Evolutionary conservation across 495 filamentous ascomycete species (phyloP).

Genomic region (Penicillium steckii): DNA sequence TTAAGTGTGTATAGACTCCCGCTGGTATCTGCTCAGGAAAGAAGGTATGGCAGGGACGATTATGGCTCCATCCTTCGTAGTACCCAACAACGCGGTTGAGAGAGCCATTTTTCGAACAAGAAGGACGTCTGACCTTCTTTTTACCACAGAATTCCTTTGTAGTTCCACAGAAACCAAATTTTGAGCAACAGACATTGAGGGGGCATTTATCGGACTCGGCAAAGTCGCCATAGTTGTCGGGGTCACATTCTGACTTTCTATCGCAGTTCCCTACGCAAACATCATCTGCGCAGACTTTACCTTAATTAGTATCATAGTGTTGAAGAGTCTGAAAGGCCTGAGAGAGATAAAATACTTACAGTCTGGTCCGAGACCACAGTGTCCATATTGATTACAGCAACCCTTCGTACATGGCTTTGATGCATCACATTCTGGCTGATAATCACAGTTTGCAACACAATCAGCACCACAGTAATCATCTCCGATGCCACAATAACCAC

Average conservation of each 20-base stretch:
- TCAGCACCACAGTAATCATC: conserved; percentile 3
- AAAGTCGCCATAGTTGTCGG: conserved; percentile 17
- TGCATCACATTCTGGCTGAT: conserved; percentile 9
- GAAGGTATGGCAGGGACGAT: neutral
- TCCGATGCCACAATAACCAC: neutral
- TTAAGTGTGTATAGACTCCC: conserved; percentile 38
- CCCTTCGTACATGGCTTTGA: conserved; percentile 19
- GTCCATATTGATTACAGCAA: conserved; percentile 18
- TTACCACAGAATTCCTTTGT: conserved; percentile 22
- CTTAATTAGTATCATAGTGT: neutral
- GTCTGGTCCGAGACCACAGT: conserved; percentile 25
- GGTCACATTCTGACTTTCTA: conserved; percentile 24
- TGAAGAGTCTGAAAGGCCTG: neutral
- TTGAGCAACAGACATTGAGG: conserved; percentile 35
- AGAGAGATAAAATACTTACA: conserved; percentile 2
- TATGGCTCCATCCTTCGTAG: conserved; percentile 8
- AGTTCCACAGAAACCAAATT: conserved; percentile 25
- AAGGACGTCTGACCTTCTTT: neutral
- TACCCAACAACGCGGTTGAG: conserved; percentile 5
- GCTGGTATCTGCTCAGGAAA: conserved; percentile 8
- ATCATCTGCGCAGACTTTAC: conserved; percentile 10
- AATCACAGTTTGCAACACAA: conserved; percentile 17
- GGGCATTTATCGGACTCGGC: conserved; percentile 20
- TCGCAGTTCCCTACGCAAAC: conserved; percentile 25
- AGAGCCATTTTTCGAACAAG: neutral